phyloP scores from a whole-genome alignment of 192 early-diverging fungal genomes.

The Thamnidium elegans region DNA sequence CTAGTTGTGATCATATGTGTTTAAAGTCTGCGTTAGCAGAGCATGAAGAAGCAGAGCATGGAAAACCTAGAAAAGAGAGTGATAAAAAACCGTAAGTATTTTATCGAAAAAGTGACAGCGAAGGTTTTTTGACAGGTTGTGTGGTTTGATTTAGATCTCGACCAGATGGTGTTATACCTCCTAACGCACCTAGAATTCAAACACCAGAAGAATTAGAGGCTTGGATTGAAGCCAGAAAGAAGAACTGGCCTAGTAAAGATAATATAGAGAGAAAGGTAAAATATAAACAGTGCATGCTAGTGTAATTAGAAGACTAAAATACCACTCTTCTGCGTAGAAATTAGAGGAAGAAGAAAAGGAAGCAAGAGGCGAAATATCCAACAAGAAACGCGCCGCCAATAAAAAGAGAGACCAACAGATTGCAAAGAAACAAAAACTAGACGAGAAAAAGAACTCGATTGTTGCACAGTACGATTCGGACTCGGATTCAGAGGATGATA shows the following conservation, averaged over 20 bases:
- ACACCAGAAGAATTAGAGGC: conserved; percentile 71
- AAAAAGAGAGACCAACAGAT: background rate
- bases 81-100: background rate
- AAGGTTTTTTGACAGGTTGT: background rate
- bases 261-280: conserved; percentile 64
- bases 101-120: background rate
- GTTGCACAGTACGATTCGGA: conserved; percentile 36
- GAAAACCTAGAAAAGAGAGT: background rate
- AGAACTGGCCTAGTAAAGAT: conserved; percentile 70
- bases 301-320: background rate
- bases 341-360: background rate
- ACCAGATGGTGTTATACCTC: conserved; percentile 31
- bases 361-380: conserved; percentile 12
- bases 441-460: background rate
- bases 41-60: conserved; percentile 15
- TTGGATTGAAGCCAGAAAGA: conserved; percentile 84
- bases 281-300: background rate
- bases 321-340: background rate
- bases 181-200: conserved; percentile 42
- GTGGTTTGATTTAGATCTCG: background rate
- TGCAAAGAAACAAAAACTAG: background rate
- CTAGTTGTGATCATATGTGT: conserved; percentile 13
- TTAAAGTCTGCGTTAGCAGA: conserved; percentile 6
- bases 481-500: conserved; percentile 31
- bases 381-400: background rate